Evolutionary conservation across 1,284 basidiomycete genomes (phyloP).

Genomic region (Sanghuangporus weigelae): DNA sequence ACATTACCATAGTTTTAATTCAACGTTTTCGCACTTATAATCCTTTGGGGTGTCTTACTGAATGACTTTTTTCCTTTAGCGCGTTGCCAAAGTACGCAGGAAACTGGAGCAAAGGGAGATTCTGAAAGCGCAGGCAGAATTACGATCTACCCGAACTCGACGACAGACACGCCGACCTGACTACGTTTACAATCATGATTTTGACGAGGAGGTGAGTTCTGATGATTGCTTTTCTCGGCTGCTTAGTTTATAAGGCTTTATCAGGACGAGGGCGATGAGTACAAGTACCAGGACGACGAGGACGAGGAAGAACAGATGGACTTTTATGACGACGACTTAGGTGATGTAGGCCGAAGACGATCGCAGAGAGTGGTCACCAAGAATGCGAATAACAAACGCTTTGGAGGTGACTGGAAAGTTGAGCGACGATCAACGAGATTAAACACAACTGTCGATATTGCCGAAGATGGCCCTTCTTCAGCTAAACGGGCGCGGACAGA

Average conservation of each 20-base stretch:
- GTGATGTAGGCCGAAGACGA: conserved; percentile 45
- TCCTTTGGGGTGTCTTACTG: conserved; percentile 20
- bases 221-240: not conserved
- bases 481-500: conserved; percentile 67
- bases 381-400: conserved; percentile 45
- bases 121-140: conserved; percentile 64
- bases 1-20: conserved; percentile 1
- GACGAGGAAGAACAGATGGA: conserved; percentile 55
- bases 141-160: conserved; percentile 70
- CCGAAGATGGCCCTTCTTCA: conserved; percentile 45
- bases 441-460: conserved; percentile 47
- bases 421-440: conserved; percentile 69
- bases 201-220: conserved; percentile 54
- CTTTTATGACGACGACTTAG: conserved; percentile 40
- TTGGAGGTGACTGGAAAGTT: conserved; percentile 59
- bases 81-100: conserved; percentile 58
- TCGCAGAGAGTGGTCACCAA: conserved; percentile 51
- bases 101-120: conserved; percentile 63
- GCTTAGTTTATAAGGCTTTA: conserved; percentile 19
- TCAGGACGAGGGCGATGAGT: conserved; percentile 64
- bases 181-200: conserved; percentile 67
- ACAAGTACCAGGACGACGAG: conserved; percentile 58
- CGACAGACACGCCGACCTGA: conserved; percentile 65
- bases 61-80: conserved; percentile 36
- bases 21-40: conserved; percentile 16